Percentiles rank a stretch among this genome's conserved stretches.
phyloP scores from a whole-genome alignment of 2,329 filamentous ascomycete species.

The Aspergillus hortae region DNA sequence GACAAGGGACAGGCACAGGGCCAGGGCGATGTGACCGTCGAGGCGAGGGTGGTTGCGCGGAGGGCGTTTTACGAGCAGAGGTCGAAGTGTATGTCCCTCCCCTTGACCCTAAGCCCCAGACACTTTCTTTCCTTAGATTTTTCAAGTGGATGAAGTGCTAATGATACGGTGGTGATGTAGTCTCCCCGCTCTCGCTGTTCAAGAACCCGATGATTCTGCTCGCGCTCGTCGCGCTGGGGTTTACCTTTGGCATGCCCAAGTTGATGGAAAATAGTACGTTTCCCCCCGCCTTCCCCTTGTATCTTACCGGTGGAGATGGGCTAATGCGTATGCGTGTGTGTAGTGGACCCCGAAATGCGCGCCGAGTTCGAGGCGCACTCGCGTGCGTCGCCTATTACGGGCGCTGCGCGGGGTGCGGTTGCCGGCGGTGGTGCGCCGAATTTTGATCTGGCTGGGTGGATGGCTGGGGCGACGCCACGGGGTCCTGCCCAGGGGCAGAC shows the following conservation, averaged over 20 bases:
- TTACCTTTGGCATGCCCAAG: constrained; percentile 93
- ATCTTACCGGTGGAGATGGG: neutral
- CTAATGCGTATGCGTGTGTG: neutral
- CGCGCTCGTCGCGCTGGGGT: constrained; percentile 72
- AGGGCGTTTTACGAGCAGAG: constrained; percentile 78
- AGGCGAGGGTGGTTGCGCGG: constrained; percentile 57
- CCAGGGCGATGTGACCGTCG: constrained; percentile 47
- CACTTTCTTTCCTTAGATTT: too few relatives aligned
- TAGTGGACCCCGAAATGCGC: constrained; percentile 95
- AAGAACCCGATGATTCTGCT: constrained; percentile 98
- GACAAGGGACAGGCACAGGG: constrained; percentile 10
- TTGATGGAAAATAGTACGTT: constrained; percentile 89
- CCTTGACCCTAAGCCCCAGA: neutral
- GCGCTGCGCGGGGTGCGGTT: constrained; percentile 56
- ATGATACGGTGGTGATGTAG: constrained; percentile 39
- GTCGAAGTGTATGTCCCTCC: constrained; percentile 62
- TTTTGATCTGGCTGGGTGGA: constrained; percentile 66
- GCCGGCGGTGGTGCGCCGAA: constrained; percentile 53
- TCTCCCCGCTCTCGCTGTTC: constrained; percentile 75
- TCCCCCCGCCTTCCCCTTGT: neutral
- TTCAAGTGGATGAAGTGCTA: too few relatives aligned
- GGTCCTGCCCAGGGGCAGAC: constrained; percentile 13
- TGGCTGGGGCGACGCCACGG: constrained; percentile 53
- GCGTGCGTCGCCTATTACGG: constrained; percentile 66
- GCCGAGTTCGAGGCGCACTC: constrained; percentile 91